Evolutionary conservation across 257 asterid species (phyloP).

Genomic region (Cordia subcordata): DNA sequence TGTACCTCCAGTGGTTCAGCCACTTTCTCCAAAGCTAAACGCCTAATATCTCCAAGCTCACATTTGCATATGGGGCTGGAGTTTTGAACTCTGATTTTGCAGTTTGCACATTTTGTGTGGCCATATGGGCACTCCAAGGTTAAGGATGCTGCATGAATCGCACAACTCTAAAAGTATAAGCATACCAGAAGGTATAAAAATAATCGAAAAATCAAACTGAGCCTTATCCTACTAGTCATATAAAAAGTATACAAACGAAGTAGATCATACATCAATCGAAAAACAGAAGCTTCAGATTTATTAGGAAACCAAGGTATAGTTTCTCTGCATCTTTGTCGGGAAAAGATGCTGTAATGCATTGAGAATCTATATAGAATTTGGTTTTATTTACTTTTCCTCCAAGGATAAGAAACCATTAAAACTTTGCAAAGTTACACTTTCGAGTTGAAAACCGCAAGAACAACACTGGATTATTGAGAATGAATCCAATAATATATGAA

Average conservation of each 20-base stretch:
- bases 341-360: no score
- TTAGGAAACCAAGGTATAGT: no score
- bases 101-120: conserved; percentile 8
- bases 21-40: conserved; percentile 16
- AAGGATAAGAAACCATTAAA: no score
- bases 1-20: conserved; percentile 10
- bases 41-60: conserved; percentile 15
- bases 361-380: no score
- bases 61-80: conserved; percentile 3
- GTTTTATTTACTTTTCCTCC: no score
- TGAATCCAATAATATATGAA: not conserved
- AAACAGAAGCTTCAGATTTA: no score
- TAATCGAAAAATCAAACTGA: no score
- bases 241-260: no score
- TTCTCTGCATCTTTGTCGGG: no score
- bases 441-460: not conserved
- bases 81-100: conserved; percentile 5
- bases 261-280: no score
- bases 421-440: no score
- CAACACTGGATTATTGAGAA: not conserved
- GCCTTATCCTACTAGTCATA: no score
- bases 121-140: conserved; percentile 11
- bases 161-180: not conserved
- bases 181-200: not conserved
- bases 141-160: not conserved